Conservation (phyloP, 2,329 filamentous ascomycete species). For the Neofusicoccum sp. region DNA sequence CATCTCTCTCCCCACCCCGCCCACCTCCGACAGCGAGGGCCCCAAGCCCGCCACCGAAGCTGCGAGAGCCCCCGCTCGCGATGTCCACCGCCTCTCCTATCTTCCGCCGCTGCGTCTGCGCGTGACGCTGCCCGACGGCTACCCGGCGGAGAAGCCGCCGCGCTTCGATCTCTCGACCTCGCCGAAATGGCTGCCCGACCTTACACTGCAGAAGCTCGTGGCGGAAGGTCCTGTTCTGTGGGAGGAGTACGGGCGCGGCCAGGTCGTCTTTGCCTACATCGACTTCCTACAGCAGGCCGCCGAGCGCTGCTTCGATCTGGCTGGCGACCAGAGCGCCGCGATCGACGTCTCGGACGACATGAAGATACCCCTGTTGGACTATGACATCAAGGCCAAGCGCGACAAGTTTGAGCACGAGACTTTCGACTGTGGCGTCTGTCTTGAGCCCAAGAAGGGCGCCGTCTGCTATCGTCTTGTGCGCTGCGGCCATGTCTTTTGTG, state of each 20-base stretch:
- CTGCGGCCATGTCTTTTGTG: conserved; percentile 90
- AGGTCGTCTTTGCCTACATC: conserved; percentile 60
- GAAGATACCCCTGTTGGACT: conserved; percentile 73
- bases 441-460: conserved; percentile 87
- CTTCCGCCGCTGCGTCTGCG: conserved; percentile 56
- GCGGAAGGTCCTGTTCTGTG: conserved; percentile 52
- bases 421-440: conserved; percentile 82
- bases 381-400: conserved; percentile 71
- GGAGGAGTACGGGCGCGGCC: conserved; percentile 59
- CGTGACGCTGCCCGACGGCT: conserved; percentile 54
- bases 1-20: conserved; percentile 38
- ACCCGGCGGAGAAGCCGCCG: conserved; percentile 55
- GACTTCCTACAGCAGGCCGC: conserved; percentile 59
- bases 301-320: conserved; percentile 54
- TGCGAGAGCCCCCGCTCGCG: conserved; percentile 27
- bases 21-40: conserved; percentile 33
- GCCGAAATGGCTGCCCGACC: conserved; percentile 53
- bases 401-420: conserved; percentile 78
- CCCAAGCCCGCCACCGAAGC: not conserved
- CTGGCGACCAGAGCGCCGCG: conserved; percentile 37
- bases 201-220: conserved; percentile 45
- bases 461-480: conserved; percentile 77
- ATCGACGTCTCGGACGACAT: conserved; percentile 49
- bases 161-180: conserved; percentile 48
- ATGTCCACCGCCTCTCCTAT: conserved; percentile 51